Evolutionary conservation across 768 basidiomycete species (phyloP).

Genomic region (Mycena haematopus): DNA sequence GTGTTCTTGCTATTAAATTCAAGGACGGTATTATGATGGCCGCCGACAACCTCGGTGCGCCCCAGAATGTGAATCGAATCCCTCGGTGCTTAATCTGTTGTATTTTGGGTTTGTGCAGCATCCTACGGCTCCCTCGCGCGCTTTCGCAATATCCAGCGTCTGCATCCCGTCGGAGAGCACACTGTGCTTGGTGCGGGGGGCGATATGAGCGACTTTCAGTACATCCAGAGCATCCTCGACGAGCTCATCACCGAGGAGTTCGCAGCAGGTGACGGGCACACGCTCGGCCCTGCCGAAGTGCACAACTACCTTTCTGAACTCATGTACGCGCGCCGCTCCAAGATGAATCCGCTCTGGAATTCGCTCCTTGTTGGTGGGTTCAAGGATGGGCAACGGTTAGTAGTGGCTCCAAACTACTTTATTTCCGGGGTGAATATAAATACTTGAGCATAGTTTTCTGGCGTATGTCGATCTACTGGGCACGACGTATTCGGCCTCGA

Average conservation of each 20-base stretch:
- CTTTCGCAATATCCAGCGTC: constrained; percentile 92
- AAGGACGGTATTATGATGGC: constrained; percentile 99
- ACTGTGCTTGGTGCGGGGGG: constrained; percentile 93
- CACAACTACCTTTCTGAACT: constrained; percentile 91
- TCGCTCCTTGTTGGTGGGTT: constrained; percentile 90
- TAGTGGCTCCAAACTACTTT: constrained; percentile 6
- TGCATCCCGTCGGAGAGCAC: constrained; percentile 81
- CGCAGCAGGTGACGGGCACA: constrained; percentile 82
- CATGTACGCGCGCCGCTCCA: constrained; percentile 88
- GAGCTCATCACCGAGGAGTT: constrained; percentile 80
- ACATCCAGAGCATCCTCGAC: constrained; percentile 83
- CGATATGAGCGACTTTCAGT: constrained; percentile 98
- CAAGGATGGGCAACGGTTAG: constrained; percentile 81
- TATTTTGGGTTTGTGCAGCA: constrained; percentile 50
- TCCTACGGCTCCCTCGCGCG: constrained; percentile 98
- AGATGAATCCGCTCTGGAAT: constrained; percentile 97
- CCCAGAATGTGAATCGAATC: background rate
- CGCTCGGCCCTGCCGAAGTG: constrained; percentile 85
- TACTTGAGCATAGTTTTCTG: constrained; percentile 71
- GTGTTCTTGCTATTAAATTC: constrained; percentile 91
- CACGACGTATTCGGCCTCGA: constrained; percentile 93
- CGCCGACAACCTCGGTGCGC: constrained; percentile 92
- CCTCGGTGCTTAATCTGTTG: background rate
- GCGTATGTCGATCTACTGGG: constrained; percentile 94
- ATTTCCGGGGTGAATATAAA: background rate